Percentiles rank a stretch among this genome's conserved stretches.
phyloP scores from a whole-genome alignment of 352 stramenopile genomes.

The Stramenopiles sp. region DNA sequence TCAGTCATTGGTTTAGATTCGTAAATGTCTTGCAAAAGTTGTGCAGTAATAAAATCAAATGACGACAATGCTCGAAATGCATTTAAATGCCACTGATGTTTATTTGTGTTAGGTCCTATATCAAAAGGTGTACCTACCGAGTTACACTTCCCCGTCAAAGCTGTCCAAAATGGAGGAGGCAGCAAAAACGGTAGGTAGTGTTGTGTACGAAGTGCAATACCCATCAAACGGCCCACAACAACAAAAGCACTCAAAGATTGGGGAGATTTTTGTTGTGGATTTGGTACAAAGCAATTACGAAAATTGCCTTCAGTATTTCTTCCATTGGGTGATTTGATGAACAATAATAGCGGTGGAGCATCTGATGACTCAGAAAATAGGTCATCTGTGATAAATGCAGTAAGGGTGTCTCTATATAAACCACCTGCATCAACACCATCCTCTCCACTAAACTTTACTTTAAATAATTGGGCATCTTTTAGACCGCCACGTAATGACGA shows the following conservation, averaged over 20 bases:
- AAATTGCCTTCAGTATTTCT: constrained; percentile 18
- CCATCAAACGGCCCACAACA: constrained; percentile 61
- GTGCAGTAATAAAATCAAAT: constrained; percentile 23
- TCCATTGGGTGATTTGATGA: constrained; percentile 20
- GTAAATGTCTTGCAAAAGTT: constrained; percentile 4
- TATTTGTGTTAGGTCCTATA: too few species aligned
- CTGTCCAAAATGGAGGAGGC: constrained; percentile 46
- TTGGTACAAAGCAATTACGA: constrained; percentile 48
- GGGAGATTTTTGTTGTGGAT: constrained; percentile 24
- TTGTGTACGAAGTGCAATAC: constrained; percentile 35
- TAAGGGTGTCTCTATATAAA: constrained; percentile 15
- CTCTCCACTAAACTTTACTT: constrained; percentile 15
- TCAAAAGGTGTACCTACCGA: constrained; percentile 19
- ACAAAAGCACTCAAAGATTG: constrained; percentile 29
- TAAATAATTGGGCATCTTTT: constrained; percentile 14
- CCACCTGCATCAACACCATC: constrained; percentile 17
- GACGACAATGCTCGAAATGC: too few species aligned
- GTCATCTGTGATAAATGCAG: constrained; percentile 9
- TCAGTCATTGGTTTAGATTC: too few species aligned
- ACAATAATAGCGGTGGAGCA: constrained; percentile 8
- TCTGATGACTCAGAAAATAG: constrained; percentile 15
- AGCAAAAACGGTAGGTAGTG: constrained; percentile 44
- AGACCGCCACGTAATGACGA: constrained; percentile 9
- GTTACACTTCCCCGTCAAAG: constrained; percentile 21
- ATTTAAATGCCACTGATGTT: constrained; percentile 21